phyloP scores from a whole-genome alignment of 495 filamentous ascomycete species.

The Entonaema liquescens region DNA sequence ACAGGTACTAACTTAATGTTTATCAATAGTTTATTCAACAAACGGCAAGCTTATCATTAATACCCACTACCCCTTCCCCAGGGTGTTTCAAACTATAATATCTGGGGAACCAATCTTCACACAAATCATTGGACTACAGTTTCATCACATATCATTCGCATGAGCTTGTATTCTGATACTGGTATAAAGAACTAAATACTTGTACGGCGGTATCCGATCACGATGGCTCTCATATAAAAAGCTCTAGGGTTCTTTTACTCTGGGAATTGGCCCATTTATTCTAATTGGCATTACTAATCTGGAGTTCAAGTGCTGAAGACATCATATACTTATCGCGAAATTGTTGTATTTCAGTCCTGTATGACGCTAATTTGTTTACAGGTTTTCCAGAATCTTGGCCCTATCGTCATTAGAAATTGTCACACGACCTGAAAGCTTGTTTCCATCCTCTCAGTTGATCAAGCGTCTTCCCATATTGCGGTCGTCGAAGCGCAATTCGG shows the following conservation, averaged over 20 bases:
- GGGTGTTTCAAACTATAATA: too few relatives aligned
- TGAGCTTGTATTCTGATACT: neutral
- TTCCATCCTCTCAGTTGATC: slow-evolving; percentile 31
- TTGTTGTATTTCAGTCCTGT: neutral
- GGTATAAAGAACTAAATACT: neutral
- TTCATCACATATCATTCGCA: neutral
- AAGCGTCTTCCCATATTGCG: slow-evolving; percentile 39
- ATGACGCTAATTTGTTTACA: slow-evolving; percentile 11
- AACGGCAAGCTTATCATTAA: too few relatives aligned
- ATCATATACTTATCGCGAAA: neutral
- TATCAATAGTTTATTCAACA: too few relatives aligned
- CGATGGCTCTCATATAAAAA: neutral
- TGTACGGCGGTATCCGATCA: neutral
- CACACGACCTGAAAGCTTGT: slow-evolving; percentile 42
- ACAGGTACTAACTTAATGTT: too few relatives aligned
- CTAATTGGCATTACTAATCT: neutral
- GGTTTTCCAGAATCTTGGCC: slow-evolving; percentile 40
- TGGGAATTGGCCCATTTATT: neutral
- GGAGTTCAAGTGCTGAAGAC: slow-evolving; percentile 34
- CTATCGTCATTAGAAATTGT: slow-evolving; percentile 44
- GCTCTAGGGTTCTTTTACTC: neutral
- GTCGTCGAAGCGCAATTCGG: slow-evolving; percentile 37
- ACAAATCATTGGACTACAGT: too few relatives aligned
- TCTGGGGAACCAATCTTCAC: too few relatives aligned
- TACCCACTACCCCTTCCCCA: too few relatives aligned